Percentiles rank a stretch among this genome's conserved stretches.
phyloP scores from a whole-genome alignment of 2,329 filamentous ascomycete genomes.

The Penicillium sp. region DNA sequence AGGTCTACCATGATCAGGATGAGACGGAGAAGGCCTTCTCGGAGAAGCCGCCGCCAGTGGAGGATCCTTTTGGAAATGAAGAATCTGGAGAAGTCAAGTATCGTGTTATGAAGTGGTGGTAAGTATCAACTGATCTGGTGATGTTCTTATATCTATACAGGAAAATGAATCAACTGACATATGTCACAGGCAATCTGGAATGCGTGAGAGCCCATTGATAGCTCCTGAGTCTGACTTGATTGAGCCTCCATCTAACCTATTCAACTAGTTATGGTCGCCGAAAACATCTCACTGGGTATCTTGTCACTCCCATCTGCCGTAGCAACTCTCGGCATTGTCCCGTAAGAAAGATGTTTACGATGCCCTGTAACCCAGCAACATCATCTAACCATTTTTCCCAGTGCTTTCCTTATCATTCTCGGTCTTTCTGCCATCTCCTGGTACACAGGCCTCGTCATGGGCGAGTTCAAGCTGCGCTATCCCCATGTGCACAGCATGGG shows the following conservation, averaged over 20 bases:
- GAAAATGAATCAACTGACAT: constrained; percentile 37
- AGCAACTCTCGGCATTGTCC: constrained; percentile 57
- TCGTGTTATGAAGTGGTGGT: constrained; percentile 53
- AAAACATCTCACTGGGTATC: constrained; percentile 61
- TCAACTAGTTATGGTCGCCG: constrained; percentile 56
- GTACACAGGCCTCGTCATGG: constrained; percentile 62
- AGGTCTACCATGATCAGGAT: constrained; percentile 22
- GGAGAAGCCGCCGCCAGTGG: constrained; percentile 17
- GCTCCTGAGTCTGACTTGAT: background rate
- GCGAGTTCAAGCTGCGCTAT: constrained; percentile 58
- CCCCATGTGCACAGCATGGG: constrained; percentile 66
- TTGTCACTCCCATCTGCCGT: constrained; percentile 58
- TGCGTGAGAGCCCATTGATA: constrained; percentile 35
- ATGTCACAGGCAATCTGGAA: constrained; percentile 43
- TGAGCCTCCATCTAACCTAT: constrained; percentile 5
- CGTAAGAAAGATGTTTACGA: constrained; percentile 37
- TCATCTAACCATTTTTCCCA: constrained; percentile 11
- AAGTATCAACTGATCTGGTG: constrained; percentile 9
- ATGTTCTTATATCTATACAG: background rate
- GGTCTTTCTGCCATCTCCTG: constrained; percentile 57
- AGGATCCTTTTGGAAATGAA: constrained; percentile 44
- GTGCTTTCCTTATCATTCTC: constrained; percentile 54
- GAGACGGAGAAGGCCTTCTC: constrained; percentile 25
- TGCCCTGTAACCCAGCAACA: background rate
- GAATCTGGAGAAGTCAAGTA: constrained; percentile 50